These are phyloP conservation scores for Entomophthora muscae DNA, from an alignment of 371 early-diverging fungal genomes.

Conservation along the genomic window DNA sequence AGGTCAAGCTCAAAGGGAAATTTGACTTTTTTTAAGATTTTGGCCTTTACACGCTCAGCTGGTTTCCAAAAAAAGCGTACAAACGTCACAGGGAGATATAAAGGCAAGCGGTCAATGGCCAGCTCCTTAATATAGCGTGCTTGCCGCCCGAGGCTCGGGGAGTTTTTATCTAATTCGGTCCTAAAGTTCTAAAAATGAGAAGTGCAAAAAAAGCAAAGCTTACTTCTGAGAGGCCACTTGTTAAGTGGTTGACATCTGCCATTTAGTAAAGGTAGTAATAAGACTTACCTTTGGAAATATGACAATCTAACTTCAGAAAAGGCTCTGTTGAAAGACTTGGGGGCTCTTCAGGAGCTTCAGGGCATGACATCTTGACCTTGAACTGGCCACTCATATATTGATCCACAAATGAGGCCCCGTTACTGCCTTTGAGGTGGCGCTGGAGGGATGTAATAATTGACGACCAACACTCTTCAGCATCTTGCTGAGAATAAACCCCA, in stretches of 20 bases:
- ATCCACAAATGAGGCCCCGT: conserved; percentile 37
- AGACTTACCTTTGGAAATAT: conserved; percentile 39
- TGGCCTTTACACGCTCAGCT: conserved; percentile 65
- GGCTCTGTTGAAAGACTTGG: conserved; percentile 33
- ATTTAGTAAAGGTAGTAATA: conserved; percentile 8
- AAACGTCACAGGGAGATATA: conserved; percentile 77
- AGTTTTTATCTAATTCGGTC: conserved; percentile 77
- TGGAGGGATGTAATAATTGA: conserved; percentile 41
- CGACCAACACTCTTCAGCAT: conserved; percentile 96
- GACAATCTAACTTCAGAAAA: conserved; percentile 69
- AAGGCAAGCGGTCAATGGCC: conserved; percentile 65
- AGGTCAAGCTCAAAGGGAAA: conserved; percentile 85
- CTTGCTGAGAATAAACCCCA: conserved; percentile 76
- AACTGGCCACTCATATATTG: conserved; percentile 74
- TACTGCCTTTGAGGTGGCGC: conserved; percentile 22
- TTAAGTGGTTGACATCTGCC: conserved; percentile 41
- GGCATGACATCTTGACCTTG: conserved; percentile 42
- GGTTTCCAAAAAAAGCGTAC: conserved; percentile 95
- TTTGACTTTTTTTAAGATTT: conserved; percentile 80
- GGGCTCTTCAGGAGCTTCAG: conserved; percentile 65
- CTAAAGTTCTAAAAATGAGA: conserved; percentile 25
- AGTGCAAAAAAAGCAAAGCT: conserved; percentile 9
- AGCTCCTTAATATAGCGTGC: conserved; percentile 63
- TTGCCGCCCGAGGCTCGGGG: conserved; percentile 52
- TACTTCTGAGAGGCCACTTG: conserved; percentile 24